Base-by-base conservation (phyloP, 768 basidiomycete genomes). In the Auriscalpium microsporum region DNA sequence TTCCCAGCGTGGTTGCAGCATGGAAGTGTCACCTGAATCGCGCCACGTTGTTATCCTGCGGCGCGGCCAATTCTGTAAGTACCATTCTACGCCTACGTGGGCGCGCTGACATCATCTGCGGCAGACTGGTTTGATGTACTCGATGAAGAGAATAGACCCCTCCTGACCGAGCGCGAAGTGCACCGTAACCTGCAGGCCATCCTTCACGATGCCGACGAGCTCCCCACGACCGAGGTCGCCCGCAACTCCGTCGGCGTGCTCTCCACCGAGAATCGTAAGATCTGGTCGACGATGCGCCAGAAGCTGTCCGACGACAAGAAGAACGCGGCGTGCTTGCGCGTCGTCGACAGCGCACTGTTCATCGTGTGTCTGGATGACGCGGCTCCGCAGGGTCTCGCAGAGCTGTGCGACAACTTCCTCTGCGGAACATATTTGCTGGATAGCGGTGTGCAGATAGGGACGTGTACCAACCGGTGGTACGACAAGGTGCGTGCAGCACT, bases 401-500 rank as follows among this genome's bases (percentile, higher is more conserved):
- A 93, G 62, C 74, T 97, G 19, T 96, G 93, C 65, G 80, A 78
- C 54, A 96, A 95, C 69, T 95, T 95, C 71, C 73, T 98, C 48
- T 97, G 94, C 63, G 94, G 94, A 11, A 93, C 92, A 0, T 96
- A 96, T 64, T 78, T 79, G 56, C 72, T 94, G 52, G 78, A 83
- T 56, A 81, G 78, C 45, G 93, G 95, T 9, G 86, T 94, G 46
- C 95, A 98, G 69, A 82, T 93, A 5, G 95, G 95, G 11, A 97
- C 94, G 0, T 97, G 94, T 69, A 94, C 90, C 2, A 96, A 97
- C 65, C 71, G 95, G 58, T 97, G 93, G 92, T 94, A 94, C 62
- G 92, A 94, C 64, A 94, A 94, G 78, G 87, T 88, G 50, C 7
- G 69, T 55, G 7, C 13, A 42, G 21, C 21, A 21, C 21, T 21